These are phyloP conservation scores for Tolypocladium endophyticum DNA, from an alignment of 2,329 filamentous ascomycete genomes.

Conservation along the genomic window DNA sequence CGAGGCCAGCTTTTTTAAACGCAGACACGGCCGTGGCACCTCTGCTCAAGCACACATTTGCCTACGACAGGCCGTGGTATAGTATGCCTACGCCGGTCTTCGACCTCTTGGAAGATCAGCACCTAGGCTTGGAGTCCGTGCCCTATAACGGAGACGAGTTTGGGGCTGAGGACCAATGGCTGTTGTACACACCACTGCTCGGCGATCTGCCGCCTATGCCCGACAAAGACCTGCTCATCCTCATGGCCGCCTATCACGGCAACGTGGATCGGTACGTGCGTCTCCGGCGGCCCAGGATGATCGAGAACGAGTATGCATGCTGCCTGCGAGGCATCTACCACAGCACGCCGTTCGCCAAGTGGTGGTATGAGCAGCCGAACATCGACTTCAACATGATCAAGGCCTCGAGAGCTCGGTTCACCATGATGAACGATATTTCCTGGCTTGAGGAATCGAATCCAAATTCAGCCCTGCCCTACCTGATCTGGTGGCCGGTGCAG, in stretches of 20 bases:
- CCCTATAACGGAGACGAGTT: not conserved
- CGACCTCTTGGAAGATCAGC: not conserved
- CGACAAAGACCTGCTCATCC: not conserved
- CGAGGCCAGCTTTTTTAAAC: not conserved
- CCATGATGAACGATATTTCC: not conserved
- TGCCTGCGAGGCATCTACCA: not conserved
- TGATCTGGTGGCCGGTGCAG: not conserved
- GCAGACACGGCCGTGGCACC: not conserved
- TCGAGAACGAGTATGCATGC: not conserved
- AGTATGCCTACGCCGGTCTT: not conserved
- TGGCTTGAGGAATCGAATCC: not conserved
- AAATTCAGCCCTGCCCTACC: not conserved
- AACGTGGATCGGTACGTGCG: not conserved
- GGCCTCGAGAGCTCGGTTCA: not conserved
- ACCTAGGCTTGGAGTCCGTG: not conserved
- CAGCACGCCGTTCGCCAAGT: not conserved
- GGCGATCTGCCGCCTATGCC: not conserved
- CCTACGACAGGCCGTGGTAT: not conserved
- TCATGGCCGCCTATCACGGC: not conserved
- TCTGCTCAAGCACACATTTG: not conserved
- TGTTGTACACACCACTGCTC: not conserved
- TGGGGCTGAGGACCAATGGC: not conserved
- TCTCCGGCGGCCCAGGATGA: not conserved
- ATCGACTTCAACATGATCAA: not conserved
- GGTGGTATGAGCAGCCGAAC: not conserved